Conservation (phyloP, 2,329 filamentous ascomycete genomes). For the Aspergillus luchuensis region DNA sequence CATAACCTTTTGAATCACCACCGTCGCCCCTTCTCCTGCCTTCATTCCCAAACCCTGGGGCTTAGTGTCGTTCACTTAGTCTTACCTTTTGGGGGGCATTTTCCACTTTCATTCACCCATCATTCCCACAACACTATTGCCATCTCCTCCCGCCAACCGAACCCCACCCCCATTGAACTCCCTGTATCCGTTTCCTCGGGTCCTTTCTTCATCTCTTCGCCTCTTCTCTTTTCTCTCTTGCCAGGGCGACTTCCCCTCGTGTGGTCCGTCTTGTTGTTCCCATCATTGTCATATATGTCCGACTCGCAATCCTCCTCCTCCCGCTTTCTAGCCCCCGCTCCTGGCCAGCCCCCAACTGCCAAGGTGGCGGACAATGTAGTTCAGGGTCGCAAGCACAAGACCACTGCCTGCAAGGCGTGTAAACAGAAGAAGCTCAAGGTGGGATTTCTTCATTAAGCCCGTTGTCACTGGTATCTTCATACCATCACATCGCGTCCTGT, state of each 20-base stretch:
- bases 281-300: slow-evolving; percentile 18
- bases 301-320: slow-evolving; percentile 18
- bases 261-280: background rate
- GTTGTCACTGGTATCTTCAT: background rate
- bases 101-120: no score
- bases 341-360: slow-evolving; percentile 10
- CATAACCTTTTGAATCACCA: no score
- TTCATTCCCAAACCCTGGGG: no score
- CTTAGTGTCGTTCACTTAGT: no score
- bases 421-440: slow-evolving; percentile 30
- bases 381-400: slow-evolving; percentile 25
- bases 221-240: background rate
- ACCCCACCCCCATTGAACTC: no score
- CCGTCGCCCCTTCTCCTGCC: no score
- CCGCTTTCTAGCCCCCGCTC: slow-evolving; percentile 21
- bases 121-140: background rate
- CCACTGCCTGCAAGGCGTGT: slow-evolving; percentile 27
- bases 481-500: no score
- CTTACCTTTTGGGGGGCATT: no score
- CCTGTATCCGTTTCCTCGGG: background rate
- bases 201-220: background rate
- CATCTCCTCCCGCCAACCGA: background rate
- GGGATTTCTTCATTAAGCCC: background rate
- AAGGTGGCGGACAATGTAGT: slow-evolving; percentile 17
- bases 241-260: background rate